Base-by-base conservation (phyloP, 225 moss, liverwort and hornwort genomes). In the Pseudoscleropodium purum region DNA sequence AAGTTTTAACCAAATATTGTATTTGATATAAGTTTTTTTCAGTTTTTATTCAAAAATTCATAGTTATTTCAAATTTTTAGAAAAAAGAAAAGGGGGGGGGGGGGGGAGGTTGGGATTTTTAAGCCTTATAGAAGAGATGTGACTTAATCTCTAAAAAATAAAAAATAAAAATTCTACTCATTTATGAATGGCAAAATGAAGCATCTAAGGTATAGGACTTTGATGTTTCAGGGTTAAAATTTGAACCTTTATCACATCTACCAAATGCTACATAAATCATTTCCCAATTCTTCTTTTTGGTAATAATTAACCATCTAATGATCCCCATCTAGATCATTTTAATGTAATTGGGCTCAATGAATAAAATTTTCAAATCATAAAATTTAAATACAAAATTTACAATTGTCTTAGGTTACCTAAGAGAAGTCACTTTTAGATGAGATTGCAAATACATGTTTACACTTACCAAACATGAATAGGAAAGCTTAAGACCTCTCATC, bases 181-280 rank as follows among this genome's bases (percentile, higher is more conserved):
- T 75, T 75, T 20, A 1, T 33, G 0, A 33, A 75, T 19, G 7
- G 13, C 4, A 75, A 52, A 51, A 51, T 52, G 14, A 77, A 36
- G 47, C 52, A 77, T 77, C 5, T 0, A 52, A 6, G 47, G 10
- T 47, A 47, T 47, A 47, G 47, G 47, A 47, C 47, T 47, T 47
- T 47, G 9, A 47, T 47, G 9, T 47, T 47, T 47, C 0, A 12
- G 0, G 6, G 2, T 31, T 18, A 33, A 51, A 51, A 5, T 12
- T 77, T 54, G 9, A 54, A 78, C 24, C 7, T 36, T 14, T 8
- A 24, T 78, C 36, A 52, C 77, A 36, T 36, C 36, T 52, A 24
- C 7, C 8, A 5, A 0, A 1, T 52, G 14, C 3, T 52, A 4
- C 5, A 33, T 14, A 14, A 51, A 34, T 2, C 5, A 36, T 77